Evolutionary conservation across 2,329 filamentous ascomycete genomes (phyloP), one percentile per base, ranked within the genome.

Genomic region (Pseudocercospora vitis): DNA sequence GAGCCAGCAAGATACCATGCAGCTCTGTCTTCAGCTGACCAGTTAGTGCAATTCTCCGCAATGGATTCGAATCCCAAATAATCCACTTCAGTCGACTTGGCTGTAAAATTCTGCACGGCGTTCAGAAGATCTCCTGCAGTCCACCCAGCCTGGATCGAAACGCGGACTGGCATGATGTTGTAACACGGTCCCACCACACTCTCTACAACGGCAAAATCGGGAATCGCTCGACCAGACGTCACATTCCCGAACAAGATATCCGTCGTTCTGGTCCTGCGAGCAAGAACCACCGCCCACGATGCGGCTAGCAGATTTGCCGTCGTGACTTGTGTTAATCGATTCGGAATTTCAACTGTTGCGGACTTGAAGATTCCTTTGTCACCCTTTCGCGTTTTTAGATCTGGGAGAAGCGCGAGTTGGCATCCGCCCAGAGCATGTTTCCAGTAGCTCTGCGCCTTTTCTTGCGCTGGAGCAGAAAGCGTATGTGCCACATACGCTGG

Each of bases 221-320:
- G 2, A 11, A 35, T 35, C n/a, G 44, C 51, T 39, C 52, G 32
- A 11, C 52, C 52, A 7, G 47, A 50, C 2, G 48, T 52, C 16
- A 55, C 37, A 19, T 21, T 40, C 26, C 52, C 52, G 18, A 55
- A 55, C 8, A 52, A 6, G 2, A 55, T 45, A 14, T 55, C 48
- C 6, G 40, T 18, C 4, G 6, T 19, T n/a, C 18, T 29, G 14
- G 31, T 16, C 3, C 39, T 2, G 2, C 16, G 32, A 23, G 48
- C 23, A n/a, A 55, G 48, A n/a, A 47, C 21, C 23, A 52, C 21
- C 1, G 48, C 52, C 29, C 52, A 55, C 6, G 52, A 48, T 9
- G 50, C 42, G 6, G 31, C 40, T 11, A 53, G 44, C 18, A 40
- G 11, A 24, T 44, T 53, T 14, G 50, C 50, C 3, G 50, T 44